These are phyloP conservation scores for Fusarium nematophilum DNA, from an alignment of 2,329 filamentous ascomycete genomes.

Conservation along the genomic window DNA sequence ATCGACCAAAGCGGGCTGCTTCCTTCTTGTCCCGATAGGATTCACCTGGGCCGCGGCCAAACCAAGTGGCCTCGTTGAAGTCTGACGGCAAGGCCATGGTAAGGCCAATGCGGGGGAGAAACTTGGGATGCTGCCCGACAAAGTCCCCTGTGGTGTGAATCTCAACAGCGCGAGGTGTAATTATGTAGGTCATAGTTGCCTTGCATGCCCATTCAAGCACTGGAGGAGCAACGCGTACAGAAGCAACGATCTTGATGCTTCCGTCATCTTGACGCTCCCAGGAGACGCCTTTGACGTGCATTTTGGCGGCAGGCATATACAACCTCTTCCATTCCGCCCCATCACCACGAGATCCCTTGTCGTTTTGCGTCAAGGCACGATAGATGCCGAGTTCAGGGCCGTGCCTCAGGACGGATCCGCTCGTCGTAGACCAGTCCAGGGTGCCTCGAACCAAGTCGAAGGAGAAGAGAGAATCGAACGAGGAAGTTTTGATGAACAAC, in stretches of 20 bases:
- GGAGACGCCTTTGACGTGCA: neutral
- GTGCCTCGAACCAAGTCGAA: neutral
- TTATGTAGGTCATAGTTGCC: too few relatives aligned
- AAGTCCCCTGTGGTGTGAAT: too few relatives aligned
- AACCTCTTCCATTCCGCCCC: neutral
- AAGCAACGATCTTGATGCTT: too few relatives aligned
- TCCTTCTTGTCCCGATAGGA: neutral
- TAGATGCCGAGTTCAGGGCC: neutral
- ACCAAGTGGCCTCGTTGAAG: neutral
- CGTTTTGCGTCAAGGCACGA: conserved; percentile 4
- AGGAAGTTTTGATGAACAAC: too few relatives aligned
- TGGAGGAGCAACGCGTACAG: neutral
- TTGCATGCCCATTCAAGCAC: neutral
- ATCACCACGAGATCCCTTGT: neutral
- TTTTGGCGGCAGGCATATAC: neutral
- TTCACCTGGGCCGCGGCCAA: neutral
- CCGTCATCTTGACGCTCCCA: neutral
- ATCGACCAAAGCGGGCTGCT: neutral
- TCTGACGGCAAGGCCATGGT: too few relatives aligned
- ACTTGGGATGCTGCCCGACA: neutral
- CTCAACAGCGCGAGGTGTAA: too few relatives aligned
- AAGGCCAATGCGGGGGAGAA: neutral
- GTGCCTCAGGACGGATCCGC: neutral
- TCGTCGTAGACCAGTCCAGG: neutral
- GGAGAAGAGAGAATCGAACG: neutral